A percentile compares a stretch with the other conserved stretches of the same genome.
These are phyloP conservation scores for Urochloa ruziziensis DNA, from an alignment of 176 grass and related monocot genomes.

Conservation along the genomic window DNA sequence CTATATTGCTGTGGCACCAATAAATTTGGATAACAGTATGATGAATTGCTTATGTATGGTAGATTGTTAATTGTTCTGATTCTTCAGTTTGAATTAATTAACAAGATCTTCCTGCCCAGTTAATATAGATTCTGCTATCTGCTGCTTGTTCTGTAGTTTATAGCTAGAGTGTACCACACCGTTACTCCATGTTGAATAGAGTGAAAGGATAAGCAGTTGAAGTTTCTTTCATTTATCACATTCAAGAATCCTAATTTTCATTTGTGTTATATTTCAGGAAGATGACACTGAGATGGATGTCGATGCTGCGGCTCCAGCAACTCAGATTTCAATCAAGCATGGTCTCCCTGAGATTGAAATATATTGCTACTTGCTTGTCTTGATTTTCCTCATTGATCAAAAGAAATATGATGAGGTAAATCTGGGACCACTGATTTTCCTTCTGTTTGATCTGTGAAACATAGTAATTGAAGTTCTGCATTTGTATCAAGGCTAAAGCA, in stretches of 20 bases:
- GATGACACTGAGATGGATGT: slow-evolving; percentile 73
- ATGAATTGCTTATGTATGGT: not conserved
- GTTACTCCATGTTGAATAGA: not conserved
- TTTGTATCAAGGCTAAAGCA: slow-evolving; percentile 64
- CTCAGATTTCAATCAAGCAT: slow-evolving; percentile 61
- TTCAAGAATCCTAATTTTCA: not conserved
- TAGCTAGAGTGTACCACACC: not conserved
- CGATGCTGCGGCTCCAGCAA: slow-evolving; percentile 38
- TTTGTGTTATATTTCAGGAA: slow-evolving; percentile 44
- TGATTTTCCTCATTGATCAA: slow-evolving; percentile 82
- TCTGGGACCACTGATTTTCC: not conserved
- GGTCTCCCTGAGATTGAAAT: slow-evolving; percentile 81
- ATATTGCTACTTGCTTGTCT: slow-evolving; percentile 78
- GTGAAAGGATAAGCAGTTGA: not conserved
- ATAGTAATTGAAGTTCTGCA: not conserved
- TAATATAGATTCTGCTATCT: not conserved
- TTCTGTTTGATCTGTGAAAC: not conserved
- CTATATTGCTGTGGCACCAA: not conserved
- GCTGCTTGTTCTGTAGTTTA: not conserved
- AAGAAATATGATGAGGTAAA: slow-evolving; percentile 72
- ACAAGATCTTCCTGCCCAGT: not conserved
- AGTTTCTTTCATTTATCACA: not conserved
- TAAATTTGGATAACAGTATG: too few species aligned
- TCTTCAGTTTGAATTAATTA: not conserved
- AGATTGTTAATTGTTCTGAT: not conserved